Evolutionary conservation across 768 basidiomycete species (phyloP), one percentile per base, ranked within the genome.

Genomic region (Collybiopsis luxurians): DNA sequence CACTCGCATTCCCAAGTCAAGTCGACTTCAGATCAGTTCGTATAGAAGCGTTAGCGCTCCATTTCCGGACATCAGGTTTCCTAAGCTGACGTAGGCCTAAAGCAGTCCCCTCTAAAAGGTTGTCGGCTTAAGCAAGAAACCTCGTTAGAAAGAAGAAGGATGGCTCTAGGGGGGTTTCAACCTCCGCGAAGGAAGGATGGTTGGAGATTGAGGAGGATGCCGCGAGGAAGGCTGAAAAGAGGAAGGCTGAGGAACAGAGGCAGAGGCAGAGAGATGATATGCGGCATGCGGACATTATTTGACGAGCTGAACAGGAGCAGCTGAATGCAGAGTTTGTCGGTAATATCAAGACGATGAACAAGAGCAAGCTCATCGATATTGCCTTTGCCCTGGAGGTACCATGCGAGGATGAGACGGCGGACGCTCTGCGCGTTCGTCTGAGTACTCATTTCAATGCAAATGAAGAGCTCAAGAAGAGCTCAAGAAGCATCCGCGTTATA

Each of bases 111-210:
- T n/a, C n/a, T n/a, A n/a, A n/a, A n/a, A n/a, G n/a, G n/a, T n/a
- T n/a, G n/a, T n/a, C n/a, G n/a, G n/a, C n/a, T n/a, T n/a, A n/a
- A n/a, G n/a, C n/a, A n/a, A n/a, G n/a, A n/a, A n/a, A n/a, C n/a
- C n/a, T n/a, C n/a, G n/a, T n/a, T n/a, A n/a, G n/a, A 17, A 48
- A 48, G 46, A 48, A 48, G 46, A 48, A 48, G 26, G 24, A 26
- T 24, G 26, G 28, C 23, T 48, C 24, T n/a, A 17, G 21, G 24
- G 17, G 21, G 24, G 28, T 48, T 15, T 30, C 23, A 26, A 48
- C 46, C 4, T 48, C 28, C 13, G 46, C 24, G 4, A 24, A 48
- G 24, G 17, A 48, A 24, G 46, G 46, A 48, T 4, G 21, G 17
- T 15, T 48, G 24, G 24, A 48, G 46, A 30, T 30, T 11, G 24